A percentile compares a stretch with the other conserved stretches of the same genome.
phyloP scores from a whole-genome alignment of 768 basidiomycete species.

The Tephrocybe sp. region DNA sequence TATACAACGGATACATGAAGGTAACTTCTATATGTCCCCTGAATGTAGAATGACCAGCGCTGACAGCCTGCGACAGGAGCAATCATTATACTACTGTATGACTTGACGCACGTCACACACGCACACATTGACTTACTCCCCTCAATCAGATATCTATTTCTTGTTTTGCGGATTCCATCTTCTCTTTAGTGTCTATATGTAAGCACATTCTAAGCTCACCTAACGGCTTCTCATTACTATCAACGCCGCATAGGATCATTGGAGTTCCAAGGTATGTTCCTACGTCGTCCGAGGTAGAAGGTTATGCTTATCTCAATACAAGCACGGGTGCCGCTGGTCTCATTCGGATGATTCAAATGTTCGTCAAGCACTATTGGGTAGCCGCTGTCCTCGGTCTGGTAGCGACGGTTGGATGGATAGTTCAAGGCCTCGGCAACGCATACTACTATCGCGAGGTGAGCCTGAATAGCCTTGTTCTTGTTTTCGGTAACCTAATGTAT shows the following conservation, averaged over 20 bases:
- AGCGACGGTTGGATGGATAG: constrained; percentile 81
- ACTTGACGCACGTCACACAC: constrained; percentile 21
- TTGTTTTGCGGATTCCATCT: constrained; percentile 96
- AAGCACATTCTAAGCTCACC: constrained; percentile 29
- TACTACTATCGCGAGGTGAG: constrained; percentile 78
- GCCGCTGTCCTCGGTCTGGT: constrained; percentile 81
- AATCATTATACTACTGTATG: constrained; percentile 91
- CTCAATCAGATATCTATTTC: constrained; percentile 83
- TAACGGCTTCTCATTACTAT: constrained; percentile 24
- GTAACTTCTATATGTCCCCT: constrained; percentile 36
- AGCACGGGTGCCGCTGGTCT: constrained; percentile 95
- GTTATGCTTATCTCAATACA: constrained; percentile 17
- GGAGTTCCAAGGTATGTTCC: constrained; percentile 76
- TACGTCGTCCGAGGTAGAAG: constrained; percentile 33
- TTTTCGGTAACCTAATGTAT: constrained; percentile 10
- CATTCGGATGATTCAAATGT: constrained; percentile 88
- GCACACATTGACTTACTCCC: constrained; percentile 24
- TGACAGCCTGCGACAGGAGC: constrained; percentile 56
- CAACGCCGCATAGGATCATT: constrained; percentile 66
- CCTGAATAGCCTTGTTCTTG: constrained; percentile 9
- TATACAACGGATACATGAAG: constrained; percentile 98
- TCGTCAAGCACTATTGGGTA: constrained; percentile 63
- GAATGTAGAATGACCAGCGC: constrained; percentile 12
- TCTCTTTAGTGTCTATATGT: constrained; percentile 91
- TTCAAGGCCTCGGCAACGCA: constrained; percentile 82